Evolutionary conservation across 2,329 filamentous ascomycete species (phyloP), one percentile per base, ranked within the genome.

Genomic region (Onygenales sp.): DNA sequence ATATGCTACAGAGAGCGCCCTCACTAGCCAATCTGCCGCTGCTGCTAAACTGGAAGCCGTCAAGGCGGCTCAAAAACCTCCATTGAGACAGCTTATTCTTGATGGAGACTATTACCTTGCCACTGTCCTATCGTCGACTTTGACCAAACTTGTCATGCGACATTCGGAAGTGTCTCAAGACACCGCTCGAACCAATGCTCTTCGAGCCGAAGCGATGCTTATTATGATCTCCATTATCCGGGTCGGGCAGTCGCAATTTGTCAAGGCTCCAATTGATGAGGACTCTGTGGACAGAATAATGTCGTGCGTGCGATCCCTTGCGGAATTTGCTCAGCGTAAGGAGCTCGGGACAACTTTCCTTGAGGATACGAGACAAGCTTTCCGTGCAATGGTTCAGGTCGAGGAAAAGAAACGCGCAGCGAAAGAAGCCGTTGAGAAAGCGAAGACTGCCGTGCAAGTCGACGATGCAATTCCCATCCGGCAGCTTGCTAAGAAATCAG

Each of bases 191-290:
- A 97, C 92, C 33, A 98, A 98, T 63, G 91, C 92, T 33, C 80
- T 98, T 31, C 86, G 89, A 49, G 93, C 93, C 3, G 93, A 98
- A 72, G 93, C 93, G 44, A 98, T 98, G 93, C 80, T 98, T 51
- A 97, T 98, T 68, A 95, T 97, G 91, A 95, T 98, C 63, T 97
- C 93, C 5, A 94, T 98, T 61, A 89, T 98, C 60, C 90, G 93
- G 49, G 93, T 96, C 56, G 93, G 93, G 42, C 93, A 98, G 72
- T 97, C 92, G n/a, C 89, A 95, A 59, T 98, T 98, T 62, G 93
- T 95, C 66, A 97, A 97, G 76, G 87, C 89, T 1, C 88, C 90
- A 2, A 97, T 98, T 59, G 93, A 98, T 58, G 93, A 98, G 69
- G 93, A 98, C 69, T 96, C 93, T 0, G 82, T 97, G n/a, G 93